These are phyloP conservation scores for Amphichorda felina DNA, from an alignment of 2,329 filamentous ascomycete genomes.

Conservation along the genomic window DNA sequence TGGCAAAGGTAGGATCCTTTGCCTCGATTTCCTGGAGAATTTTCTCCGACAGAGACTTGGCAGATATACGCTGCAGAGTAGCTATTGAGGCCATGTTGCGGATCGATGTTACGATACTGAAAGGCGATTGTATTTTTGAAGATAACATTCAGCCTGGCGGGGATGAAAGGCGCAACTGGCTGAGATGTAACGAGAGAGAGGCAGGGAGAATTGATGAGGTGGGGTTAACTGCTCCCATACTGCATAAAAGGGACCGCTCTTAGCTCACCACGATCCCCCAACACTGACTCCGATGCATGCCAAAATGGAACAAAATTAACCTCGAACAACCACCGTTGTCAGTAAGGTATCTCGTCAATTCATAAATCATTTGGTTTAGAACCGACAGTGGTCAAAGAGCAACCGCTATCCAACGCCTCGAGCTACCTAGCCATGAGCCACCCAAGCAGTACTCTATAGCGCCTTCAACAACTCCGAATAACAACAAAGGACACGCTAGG, in stretches of 20 bases:
- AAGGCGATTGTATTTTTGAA: neutral
- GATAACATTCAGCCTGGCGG: neutral
- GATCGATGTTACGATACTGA: neutral
- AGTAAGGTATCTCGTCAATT: neutral
- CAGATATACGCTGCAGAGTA: conserved; percentile 54
- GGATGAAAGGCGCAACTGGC: too few relatives aligned
- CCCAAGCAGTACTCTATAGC: neutral
- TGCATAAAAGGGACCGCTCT: too few relatives aligned
- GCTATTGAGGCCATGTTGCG: conserved; percentile 41
- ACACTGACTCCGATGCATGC: too few relatives aligned
- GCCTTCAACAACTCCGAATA: too few relatives aligned
- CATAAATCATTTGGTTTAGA: neutral
- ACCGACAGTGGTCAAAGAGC: too few relatives aligned
- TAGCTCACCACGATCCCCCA: too few relatives aligned
- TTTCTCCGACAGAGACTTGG: conserved; percentile 53
- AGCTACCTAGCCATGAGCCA: neutral
- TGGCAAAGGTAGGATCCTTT: conserved; percentile 41
- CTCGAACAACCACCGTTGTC: too few relatives aligned
- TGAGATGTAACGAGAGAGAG: too few relatives aligned
- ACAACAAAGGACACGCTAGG: too few relatives aligned
- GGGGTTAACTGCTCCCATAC: too few relatives aligned
- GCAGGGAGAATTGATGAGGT: too few relatives aligned
- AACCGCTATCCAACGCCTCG: neutral
- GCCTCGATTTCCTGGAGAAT: conserved; percentile 39
- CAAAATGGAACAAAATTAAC: too few relatives aligned